Evolutionary conservation across 78 protist genomes (phyloP).

Genomic region (Dictyostelium capitatum): DNA sequence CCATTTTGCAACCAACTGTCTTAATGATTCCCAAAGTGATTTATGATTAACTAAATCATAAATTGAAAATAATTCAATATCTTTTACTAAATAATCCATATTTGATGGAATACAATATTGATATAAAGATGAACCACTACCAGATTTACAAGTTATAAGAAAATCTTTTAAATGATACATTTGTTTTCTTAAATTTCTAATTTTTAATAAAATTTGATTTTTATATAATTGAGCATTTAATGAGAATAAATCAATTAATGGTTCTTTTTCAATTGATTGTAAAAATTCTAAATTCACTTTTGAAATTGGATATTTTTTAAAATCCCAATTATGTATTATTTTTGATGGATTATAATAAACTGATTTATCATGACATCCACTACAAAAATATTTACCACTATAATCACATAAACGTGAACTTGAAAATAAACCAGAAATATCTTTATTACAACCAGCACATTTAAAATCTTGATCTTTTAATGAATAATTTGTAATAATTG

Average conservation of each 20-base stretch:
- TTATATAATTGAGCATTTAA: slow-evolving; percentile 33
- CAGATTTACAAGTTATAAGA: slow-evolving; percentile 16
- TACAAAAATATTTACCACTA: slow-evolving; percentile 60
- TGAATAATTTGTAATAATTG: background rate
- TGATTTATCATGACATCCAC: slow-evolving; percentile 37
- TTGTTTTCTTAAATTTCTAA: slow-evolving; percentile 49
- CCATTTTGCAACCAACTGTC: slow-evolving; percentile 58
- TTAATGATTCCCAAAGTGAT: background rate
- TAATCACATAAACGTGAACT: slow-evolving; percentile 38
- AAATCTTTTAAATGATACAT: slow-evolving; percentile 67
- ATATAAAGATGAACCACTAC: background rate
- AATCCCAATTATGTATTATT: slow-evolving; percentile 56
- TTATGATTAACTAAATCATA: slow-evolving; percentile 41
- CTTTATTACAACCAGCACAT: slow-evolving; percentile 17
- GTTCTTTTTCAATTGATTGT: slow-evolving; percentile 11
- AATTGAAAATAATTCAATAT: slow-evolving; percentile 31
- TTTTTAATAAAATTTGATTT: slow-evolving; percentile 12
- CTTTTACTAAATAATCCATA: slow-evolving; percentile 10
- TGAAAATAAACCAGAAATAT: slow-evolving; percentile 27
- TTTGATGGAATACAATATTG: background rate
- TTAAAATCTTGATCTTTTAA: slow-evolving; percentile 28
- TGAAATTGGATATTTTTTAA: slow-evolving; percentile 20
- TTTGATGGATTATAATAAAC: slow-evolving; percentile 31
- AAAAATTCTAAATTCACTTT: slow-evolving; percentile 11
- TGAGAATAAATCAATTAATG: slow-evolving; percentile 46